Conservation (phyloP, 2,329 filamentous ascomycete species). For the Cordyceps pruinosa region DNA sequence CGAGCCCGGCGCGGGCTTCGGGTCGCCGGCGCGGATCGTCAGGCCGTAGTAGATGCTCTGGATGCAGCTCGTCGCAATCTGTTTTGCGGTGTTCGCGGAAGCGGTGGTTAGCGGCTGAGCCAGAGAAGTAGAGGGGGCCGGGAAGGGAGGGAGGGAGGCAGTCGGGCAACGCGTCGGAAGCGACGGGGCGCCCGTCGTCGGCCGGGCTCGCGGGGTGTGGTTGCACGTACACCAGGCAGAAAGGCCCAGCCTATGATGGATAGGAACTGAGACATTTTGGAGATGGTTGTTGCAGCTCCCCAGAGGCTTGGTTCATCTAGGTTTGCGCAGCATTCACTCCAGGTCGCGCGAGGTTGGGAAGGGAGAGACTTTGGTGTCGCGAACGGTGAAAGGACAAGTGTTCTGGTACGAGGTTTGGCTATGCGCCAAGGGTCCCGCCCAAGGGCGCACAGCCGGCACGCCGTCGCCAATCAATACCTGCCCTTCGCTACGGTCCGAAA, state of each 20-base stretch:
- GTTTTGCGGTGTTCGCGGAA: not conserved
- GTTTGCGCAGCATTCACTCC: not conserved
- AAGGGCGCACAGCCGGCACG: not conserved
- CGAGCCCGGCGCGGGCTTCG: slow-evolving; percentile 65
- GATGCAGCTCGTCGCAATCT: slow-evolving; percentile 72
- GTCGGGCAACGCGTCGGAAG: slow-evolving; percentile 12
- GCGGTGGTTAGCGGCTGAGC: not conserved
- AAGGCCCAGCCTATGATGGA: slow-evolving; percentile 52
- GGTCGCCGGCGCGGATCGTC: slow-evolving; percentile 82
- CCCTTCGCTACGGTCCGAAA: not conserved
- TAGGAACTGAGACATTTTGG: slow-evolving; percentile 43
- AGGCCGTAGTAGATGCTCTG: slow-evolving; percentile 82
- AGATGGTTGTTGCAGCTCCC: not conserved
- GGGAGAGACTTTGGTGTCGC: not conserved
- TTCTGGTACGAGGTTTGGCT: not conserved
- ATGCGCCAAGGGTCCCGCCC: not conserved
- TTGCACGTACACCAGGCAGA: slow-evolving; percentile 41
- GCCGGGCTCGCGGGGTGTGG: not conserved
- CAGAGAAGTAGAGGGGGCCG: not conserved
- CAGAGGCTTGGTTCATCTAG: not conserved
- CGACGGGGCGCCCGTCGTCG: not conserved
- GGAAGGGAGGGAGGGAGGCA: not conserved
- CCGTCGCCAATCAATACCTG: not conserved
- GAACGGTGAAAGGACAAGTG: slow-evolving; percentile 7
- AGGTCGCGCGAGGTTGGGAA: not conserved